These are phyloP conservation scores for Stereocaulon alpinum DNA, from an alignment of 495 filamentous ascomycete species.

Conservation along the genomic window DNA sequence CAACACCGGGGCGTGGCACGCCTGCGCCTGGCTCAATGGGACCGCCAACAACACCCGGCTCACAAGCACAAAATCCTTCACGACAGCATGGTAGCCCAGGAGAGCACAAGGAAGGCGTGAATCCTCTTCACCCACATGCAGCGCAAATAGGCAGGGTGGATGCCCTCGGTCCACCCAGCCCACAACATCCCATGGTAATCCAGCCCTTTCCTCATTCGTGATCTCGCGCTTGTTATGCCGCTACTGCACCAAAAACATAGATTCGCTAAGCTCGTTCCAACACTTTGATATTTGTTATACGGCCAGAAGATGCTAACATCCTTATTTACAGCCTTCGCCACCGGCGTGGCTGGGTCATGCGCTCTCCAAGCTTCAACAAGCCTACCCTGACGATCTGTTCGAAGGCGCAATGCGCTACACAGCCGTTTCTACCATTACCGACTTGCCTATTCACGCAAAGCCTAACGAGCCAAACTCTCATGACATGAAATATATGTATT, in stretches of 20 bases:
- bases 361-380: slow-evolving; percentile 49
- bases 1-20: slow-evolving; percentile 42
- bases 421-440: slow-evolving; percentile 58
- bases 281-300: not conserved
- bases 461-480: slow-evolving; percentile 39
- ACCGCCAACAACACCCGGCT: slow-evolving; percentile 36
- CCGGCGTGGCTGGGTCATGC: slow-evolving; percentile 68
- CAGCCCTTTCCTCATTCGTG: not conserved
- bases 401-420: slow-evolving; percentile 82
- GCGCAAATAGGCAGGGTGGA: slow-evolving; percentile 24
- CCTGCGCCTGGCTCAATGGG: slow-evolving; percentile 51
- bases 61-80: slow-evolving; percentile 19
- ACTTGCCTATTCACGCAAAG: slow-evolving; percentile 39
- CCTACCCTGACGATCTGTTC: slow-evolving; percentile 68
- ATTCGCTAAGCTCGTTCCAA: no score
- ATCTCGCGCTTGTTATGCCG: no score
- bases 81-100: slow-evolving; percentile 22
- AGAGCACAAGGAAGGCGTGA: slow-evolving; percentile 17
- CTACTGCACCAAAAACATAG: not conserved
- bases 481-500: slow-evolving; percentile 57
- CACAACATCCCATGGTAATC: slow-evolving; percentile 19
- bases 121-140: slow-evolving; percentile 23
- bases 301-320: not conserved
- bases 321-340: slow-evolving; percentile 50
- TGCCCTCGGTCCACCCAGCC: slow-evolving; percentile 21